Evolutionary conservation across 495 filamentous ascomycete species (phyloP).

Genomic region (Penicillium cataractarum): DNA sequence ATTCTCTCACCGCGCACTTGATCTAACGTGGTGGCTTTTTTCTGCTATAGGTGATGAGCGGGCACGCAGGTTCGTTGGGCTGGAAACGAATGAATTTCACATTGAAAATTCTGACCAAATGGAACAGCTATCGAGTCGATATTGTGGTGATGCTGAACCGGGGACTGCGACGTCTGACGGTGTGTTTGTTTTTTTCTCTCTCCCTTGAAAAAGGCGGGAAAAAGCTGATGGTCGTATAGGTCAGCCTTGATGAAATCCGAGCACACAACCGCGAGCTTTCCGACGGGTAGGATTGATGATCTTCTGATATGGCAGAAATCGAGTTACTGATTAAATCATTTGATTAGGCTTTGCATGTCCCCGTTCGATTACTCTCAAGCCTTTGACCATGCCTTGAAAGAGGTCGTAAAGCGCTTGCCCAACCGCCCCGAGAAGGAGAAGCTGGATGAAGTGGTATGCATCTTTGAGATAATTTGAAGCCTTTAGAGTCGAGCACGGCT

Average conservation of each 20-base stretch:
- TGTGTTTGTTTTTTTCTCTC: conserved; percentile 33
- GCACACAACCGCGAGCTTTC: conserved; percentile 87
- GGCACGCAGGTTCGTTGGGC: conserved; percentile 59
- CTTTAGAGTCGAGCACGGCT: background rate
- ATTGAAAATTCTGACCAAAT: conserved; percentile 20
- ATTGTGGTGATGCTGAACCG: conserved; percentile 93
- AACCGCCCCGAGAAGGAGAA: conserved; percentile 63
- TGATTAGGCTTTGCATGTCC: conserved; percentile 66
- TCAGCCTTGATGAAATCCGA: conserved; percentile 94
- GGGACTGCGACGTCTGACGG: conserved; percentile 69
- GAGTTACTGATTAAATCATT: background rate
- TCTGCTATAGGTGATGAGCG: conserved; percentile 45
- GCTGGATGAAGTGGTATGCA: conserved; percentile 61
- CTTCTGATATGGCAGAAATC: background rate
- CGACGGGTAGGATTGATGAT: conserved; percentile 60
- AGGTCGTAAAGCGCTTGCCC: conserved; percentile 77
- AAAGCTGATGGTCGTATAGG: conserved; percentile 47
- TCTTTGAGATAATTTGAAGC: background rate
- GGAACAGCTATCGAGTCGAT: conserved; percentile 71
- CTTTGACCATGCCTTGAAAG: conserved; percentile 87
- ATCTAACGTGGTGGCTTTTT: conserved; percentile 29
- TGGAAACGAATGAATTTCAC: background rate
- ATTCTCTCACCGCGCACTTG: background rate
- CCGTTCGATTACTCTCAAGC: conserved; percentile 88
- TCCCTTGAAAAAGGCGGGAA: conserved; percentile 6